These are phyloP conservation scores for Skeletonema menzelii DNA, from an alignment of 108 stramenopile genomes.

Conservation along the genomic window DNA sequence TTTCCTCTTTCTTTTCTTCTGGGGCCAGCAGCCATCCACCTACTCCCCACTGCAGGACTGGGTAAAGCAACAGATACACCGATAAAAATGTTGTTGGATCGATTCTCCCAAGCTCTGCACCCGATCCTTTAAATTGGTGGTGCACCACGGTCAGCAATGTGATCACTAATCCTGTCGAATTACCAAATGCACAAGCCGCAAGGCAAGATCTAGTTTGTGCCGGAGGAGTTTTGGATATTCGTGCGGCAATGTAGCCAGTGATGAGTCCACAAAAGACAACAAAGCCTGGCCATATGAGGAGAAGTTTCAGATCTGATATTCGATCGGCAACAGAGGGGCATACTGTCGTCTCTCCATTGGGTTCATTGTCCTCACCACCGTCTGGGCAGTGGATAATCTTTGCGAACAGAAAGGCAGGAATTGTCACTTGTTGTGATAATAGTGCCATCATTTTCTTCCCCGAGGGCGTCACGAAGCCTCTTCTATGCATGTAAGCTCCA, in stretches of 20 bases:
- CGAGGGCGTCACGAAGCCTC: conserved; percentile 56
- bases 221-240: conserved; percentile 51
- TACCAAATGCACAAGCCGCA: conserved; percentile 78
- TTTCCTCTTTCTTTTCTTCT: conserved; percentile 13
- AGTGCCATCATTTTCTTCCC: conserved; percentile 78
- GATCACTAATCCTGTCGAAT: conserved; percentile 82
- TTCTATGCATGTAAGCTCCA: conserved; percentile 75
- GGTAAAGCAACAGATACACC: conserved; percentile 81
- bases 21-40: conserved; percentile 83
- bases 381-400: conserved; percentile 86
- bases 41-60: conserved; percentile 85
- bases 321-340: conserved; percentile 73
- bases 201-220: conserved; percentile 52
- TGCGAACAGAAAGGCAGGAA: conserved; percentile 85
- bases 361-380: conserved; percentile 47
- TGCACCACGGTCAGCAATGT: conserved; percentile 87
- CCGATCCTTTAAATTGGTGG: conserved; percentile 55
- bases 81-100: conserved; percentile 84
- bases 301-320: conserved; percentile 67
- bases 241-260: conserved; percentile 63
- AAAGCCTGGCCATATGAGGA: conserved; percentile 74
- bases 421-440: conserved; percentile 83
- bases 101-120: conserved; percentile 64
- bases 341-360: background rate
- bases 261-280: conserved; percentile 64